A percentile compares a stretch with the other conserved stretches of the same genome.
Evolutionary conservation across 78 protist species (phyloP).

Genomic region (Dictyostelium purpureum): DNA sequence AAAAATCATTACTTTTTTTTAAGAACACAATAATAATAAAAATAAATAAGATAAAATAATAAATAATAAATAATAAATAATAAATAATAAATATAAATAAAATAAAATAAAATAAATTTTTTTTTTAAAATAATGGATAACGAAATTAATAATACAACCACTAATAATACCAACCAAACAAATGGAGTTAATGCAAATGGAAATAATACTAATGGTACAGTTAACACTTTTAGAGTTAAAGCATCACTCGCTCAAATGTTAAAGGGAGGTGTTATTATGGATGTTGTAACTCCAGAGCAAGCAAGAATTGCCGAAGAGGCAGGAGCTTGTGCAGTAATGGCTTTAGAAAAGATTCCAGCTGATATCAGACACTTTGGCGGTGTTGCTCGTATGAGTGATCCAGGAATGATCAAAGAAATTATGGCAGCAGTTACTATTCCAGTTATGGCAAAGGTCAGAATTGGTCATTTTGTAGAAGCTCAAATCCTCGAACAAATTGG

Average conservation of each 20-base stretch:
- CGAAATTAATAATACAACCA: not conserved
- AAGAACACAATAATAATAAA: not conserved
- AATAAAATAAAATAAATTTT: not conserved
- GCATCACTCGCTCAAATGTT: slow-evolving; percentile 95
- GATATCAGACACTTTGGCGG: slow-evolving; percentile 97
- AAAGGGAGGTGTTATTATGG: slow-evolving; percentile 97
- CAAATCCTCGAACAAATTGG: slow-evolving; percentile 92
- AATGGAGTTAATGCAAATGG: too few species aligned
- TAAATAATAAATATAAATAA: not conserved
- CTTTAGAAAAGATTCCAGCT: slow-evolving; percentile 97
- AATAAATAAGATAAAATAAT: not conserved
- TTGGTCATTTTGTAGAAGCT: slow-evolving; percentile 98
- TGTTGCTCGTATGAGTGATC: slow-evolving; percentile 97
- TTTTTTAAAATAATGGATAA: not conserved
- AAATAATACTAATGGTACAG: not conserved
- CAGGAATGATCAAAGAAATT: slow-evolving; percentile 92
- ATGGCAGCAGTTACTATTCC: slow-evolving; percentile 93
- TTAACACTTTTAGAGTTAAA: slow-evolving; percentile 79
- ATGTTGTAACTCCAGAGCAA: slow-evolving; percentile 96
- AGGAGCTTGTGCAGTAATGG: slow-evolving; percentile 97
- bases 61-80: not conserved
- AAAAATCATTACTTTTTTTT: not conserved
- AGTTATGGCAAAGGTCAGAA: slow-evolving; percentile 97
- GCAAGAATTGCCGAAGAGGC: slow-evolving; percentile 98
- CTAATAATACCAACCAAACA: too few species aligned